Base-by-base conservation (phyloP, 768 basidiomycete species). In the Lactarius vividus region DNA sequence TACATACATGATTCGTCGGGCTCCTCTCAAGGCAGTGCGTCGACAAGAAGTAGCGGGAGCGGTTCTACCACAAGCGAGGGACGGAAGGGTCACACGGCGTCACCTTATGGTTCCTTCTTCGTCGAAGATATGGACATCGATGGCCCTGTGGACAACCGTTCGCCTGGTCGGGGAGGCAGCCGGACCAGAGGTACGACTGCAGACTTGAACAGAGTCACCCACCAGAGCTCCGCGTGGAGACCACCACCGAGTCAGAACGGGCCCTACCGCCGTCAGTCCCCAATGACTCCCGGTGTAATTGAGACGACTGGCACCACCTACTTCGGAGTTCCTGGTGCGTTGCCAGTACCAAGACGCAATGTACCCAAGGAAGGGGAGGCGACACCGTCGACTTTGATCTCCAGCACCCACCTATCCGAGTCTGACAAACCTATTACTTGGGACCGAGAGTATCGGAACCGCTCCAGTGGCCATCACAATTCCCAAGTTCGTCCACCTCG, bases 41-140 rank as follows among this genome's bases (percentile, higher is more conserved):
- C 65, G 16, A 66, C 23, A 10, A 20, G 9, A 9, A 63, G 65
- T 52, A 53, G 57, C 4, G 26, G 29, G 40, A 18, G 49, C 40
- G 26, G 54, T 35, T 66, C 61, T 15, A 26, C 56, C 26, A 40
- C 33, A 40, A 62, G 52, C 57, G 57, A 66, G 39, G 35, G 31
- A 4, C 8, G 29, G 13, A 37, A 16, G 46, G 44, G 4, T 5
- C 61, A 23, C 18, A 44, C 57, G 3, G 65, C 44, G 31, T 66
- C 65, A 18, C 65, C 65, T 7, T 66, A 66, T 42, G 65, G 65
- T 20, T 62, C 65, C 33, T 62, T 62, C 56, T 66, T 66, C 35
- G 65, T 26, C 2, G 61, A 62, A 7, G 65, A 66, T 26, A 66
- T 66, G 65, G 65, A 66, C 28, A 54, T 59, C 15, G 61, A 63